Evolutionary conservation across 345 rosid genomes (phyloP).

Genomic region (Nasturtium officinale): DNA sequence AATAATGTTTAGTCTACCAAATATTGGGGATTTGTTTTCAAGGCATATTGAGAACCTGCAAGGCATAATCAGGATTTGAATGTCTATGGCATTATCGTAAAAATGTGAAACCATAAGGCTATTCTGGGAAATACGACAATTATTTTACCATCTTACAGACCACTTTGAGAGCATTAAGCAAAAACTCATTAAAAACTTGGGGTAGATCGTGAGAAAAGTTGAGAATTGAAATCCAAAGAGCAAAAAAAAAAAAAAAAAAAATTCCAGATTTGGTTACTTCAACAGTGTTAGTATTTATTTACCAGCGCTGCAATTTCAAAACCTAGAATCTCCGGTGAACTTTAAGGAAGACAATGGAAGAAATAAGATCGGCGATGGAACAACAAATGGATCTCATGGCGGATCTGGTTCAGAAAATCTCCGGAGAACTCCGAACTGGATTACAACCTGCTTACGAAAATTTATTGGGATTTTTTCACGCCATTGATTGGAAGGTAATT

Average conservation of each 20-base stretch:
- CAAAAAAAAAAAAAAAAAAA: too few relatives aligned
- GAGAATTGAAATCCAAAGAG: conserved; percentile 4
- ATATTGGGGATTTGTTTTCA: too few relatives aligned
- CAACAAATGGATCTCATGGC: conserved; percentile 76
- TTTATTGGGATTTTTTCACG: conserved; percentile 83
- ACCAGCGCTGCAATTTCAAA: not conserved
- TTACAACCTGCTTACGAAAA: conserved; percentile 77
- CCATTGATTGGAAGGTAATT: conserved; percentile 89
- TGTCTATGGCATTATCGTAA: conserved; percentile 3
- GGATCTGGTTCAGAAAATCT: conserved; percentile 82
- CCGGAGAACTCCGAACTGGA: conserved; percentile 78
- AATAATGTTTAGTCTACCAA: too few relatives aligned
- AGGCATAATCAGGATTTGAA: too few relatives aligned
- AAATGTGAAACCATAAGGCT: not conserved
- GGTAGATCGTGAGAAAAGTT: not conserved
- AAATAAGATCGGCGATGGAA: conserved; percentile 68
- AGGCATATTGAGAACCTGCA: too few relatives aligned
- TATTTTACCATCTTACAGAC: not conserved
- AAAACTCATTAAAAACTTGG: not conserved
- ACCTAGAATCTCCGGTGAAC: conserved; percentile 6
- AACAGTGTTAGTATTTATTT: not conserved
- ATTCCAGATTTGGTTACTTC: not conserved
- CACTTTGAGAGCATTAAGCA: conserved; percentile 19
- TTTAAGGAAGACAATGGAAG: conserved; percentile 57
- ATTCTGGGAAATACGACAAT: not conserved